These are phyloP conservation scores for Myriosclerotinia duriaeana DNA, from an alignment of 2,329 filamentous ascomycete species.

Conservation along the genomic window DNA sequence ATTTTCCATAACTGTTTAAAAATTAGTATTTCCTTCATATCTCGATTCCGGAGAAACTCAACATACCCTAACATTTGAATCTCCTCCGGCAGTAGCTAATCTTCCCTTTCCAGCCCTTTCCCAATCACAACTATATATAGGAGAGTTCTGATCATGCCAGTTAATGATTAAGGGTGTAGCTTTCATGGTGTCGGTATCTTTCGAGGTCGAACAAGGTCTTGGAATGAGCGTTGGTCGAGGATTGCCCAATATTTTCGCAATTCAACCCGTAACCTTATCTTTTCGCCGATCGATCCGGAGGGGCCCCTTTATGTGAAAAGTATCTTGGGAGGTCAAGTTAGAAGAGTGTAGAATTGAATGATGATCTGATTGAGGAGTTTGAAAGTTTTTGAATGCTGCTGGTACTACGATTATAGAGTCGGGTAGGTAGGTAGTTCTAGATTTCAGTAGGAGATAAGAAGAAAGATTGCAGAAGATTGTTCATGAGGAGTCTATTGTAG, in stretches of 20 bases:
- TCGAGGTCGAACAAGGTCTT: not conserved
- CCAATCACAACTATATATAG: conserved; percentile 97
- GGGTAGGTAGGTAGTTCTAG: not conserved
- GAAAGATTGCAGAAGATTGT: not conserved
- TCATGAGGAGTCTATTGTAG: not conserved
- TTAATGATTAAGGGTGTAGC: conserved; percentile 93
- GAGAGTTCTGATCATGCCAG: conserved; percentile 97
- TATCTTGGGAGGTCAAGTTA: not conserved
- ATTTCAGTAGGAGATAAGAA: conserved; percentile 20
- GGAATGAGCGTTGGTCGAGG: conserved; percentile 2
- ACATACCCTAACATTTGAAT: conserved; percentile 87
- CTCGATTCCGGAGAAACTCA: not conserved
- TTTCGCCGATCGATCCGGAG: not conserved
- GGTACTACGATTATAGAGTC: not conserved
- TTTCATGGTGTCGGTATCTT: conserved; percentile 66
- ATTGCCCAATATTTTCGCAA: not conserved
- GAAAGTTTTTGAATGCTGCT: not conserved
- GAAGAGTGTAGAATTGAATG: not conserved
- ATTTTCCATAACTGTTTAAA: conserved; percentile 79
- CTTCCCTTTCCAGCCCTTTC: conserved; percentile 89
- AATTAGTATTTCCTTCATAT: not conserved
- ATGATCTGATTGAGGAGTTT: not conserved
- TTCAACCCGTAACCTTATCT: not conserved
- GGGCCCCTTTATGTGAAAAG: not conserved
- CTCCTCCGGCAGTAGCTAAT: conserved; percentile 89